These are phyloP conservation scores for Dunaliella sp. DNA, from an alignment of 139 green algal species.

Conservation along the genomic window DNA sequence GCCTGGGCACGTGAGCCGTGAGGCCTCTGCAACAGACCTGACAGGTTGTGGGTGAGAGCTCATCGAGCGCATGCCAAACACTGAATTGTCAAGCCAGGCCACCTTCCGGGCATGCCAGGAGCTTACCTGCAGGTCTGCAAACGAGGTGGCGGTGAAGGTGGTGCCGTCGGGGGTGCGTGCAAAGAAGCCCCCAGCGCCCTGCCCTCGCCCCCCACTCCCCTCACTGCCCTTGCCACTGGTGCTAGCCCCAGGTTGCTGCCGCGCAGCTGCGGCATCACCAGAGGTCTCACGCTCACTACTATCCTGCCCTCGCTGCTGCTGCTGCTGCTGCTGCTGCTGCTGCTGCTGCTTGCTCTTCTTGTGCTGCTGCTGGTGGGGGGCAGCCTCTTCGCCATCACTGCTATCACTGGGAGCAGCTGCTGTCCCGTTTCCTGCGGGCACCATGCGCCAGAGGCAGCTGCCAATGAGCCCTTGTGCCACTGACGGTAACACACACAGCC, in stretches of 20 bases:
- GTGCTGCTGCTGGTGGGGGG: conserved; percentile 24
- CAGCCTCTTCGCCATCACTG: conserved; percentile 18
- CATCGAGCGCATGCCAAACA: no score
- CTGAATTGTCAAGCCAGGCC: no score
- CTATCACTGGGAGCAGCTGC: no score
- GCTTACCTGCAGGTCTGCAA: conserved; percentile 89
- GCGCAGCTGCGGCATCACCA: neutral
- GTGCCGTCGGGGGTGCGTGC: conserved; percentile 55
- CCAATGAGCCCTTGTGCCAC: no score
- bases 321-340: conserved; percentile 17
- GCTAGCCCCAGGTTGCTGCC: conserved; percentile 1
- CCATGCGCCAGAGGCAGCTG: no score
- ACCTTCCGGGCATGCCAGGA: no score
- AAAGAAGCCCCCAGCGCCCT: conserved; percentile 52
- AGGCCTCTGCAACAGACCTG: no score
- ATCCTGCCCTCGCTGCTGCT: conserved; percentile 12
- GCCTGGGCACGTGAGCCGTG: no score
- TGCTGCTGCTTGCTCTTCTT: conserved; percentile 15
- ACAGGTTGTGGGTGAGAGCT: no score
- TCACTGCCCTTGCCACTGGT: conserved; percentile 18
- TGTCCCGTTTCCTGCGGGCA: no score
- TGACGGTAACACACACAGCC: no score
- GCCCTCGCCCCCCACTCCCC: neutral
- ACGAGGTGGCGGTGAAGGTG: conserved; percentile 66
- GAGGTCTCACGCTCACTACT: neutral